Conservation (phyloP, 345 rosid genomes). For the Limnanthes douglasii region DNA sequence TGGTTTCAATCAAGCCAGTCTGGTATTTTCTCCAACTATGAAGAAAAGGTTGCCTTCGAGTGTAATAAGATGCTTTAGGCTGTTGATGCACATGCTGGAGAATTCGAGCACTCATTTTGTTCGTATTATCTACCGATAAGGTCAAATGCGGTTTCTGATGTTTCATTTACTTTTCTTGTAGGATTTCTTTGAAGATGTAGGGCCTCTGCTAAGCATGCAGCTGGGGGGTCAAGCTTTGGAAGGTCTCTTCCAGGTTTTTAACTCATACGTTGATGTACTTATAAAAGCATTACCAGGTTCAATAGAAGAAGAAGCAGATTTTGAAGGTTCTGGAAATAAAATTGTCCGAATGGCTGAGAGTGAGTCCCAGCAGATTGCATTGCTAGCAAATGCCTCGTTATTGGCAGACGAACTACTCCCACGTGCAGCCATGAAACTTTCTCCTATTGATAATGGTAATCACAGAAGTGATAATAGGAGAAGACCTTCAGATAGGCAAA, state of each 20-base stretch:
- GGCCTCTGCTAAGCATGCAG: constrained; percentile 95
- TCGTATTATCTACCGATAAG: too few relatives aligned
- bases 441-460: constrained; percentile 42
- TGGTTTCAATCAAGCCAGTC: too few relatives aligned
- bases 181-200: constrained; percentile 99
- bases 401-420: constrained; percentile 96
- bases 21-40: too few relatives aligned
- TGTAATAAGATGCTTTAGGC: constrained; percentile 1
- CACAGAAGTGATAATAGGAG: constrained; percentile 51
- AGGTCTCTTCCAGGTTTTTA: constrained; percentile 88
- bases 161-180: constrained; percentile 14
- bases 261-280: constrained; percentile 72
- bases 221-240: constrained; percentile 89
- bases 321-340: constrained; percentile 63
- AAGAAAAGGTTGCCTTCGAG: too few relatives aligned
- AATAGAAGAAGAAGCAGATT: constrained; percentile 83
- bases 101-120: too few relatives aligned
- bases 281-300: constrained; percentile 94
- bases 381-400: constrained; percentile 93
- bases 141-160: background rate
- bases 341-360: constrained; percentile 91
- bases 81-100: background rate
- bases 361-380: constrained; percentile 90
- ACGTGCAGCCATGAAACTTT: constrained; percentile 93
- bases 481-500: constrained; percentile 76